Percentiles rank a stretch among this genome's conserved stretches.
These are phyloP conservation scores for Geotrichum restrictum DNA, from an alignment of 1,139 yeast species.

Conservation along the genomic window DNA sequence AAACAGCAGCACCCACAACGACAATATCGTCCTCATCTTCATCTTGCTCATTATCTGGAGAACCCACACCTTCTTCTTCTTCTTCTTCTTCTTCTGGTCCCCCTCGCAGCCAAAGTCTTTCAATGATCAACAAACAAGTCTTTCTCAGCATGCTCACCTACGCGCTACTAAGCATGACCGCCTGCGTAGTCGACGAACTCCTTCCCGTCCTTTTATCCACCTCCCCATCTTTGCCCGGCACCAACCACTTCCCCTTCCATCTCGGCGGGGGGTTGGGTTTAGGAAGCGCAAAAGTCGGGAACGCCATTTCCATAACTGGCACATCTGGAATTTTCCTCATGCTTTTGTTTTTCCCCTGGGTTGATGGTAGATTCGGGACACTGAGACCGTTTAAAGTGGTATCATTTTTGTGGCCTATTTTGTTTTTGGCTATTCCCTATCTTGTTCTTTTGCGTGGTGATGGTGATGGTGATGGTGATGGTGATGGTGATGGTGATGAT, in stretches of 20 bases:
- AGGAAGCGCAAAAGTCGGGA: slow-evolving; percentile 50
- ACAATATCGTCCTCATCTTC: no score
- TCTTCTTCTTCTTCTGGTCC: no score
- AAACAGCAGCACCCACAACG: not conserved
- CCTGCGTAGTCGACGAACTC: slow-evolving; percentile 55
- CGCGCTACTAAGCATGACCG: slow-evolving; percentile 44
- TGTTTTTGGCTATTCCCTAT: slow-evolving; percentile 51
- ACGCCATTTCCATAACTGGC: slow-evolving; percentile 54
- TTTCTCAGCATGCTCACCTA: slow-evolving; percentile 44
- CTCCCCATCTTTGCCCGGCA: slow-evolving; percentile 23
- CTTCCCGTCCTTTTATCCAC: slow-evolving; percentile 58
- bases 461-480: no score
- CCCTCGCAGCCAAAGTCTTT: no score
- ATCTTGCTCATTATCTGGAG: not conserved
- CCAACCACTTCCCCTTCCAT: slow-evolving; percentile 47
- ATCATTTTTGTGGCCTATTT: slow-evolving; percentile 45
- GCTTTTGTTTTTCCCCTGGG: slow-evolving; percentile 50
- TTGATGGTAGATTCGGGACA: slow-evolving; percentile 51
- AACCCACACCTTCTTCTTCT: no score
- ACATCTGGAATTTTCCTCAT: slow-evolving; percentile 52
- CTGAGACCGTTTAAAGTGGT: slow-evolving; percentile 46
- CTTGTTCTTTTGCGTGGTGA: slow-evolving; percentile 42
- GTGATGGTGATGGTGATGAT: not conserved
- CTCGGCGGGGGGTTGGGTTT: slow-evolving; percentile 51
- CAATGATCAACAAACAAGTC: slow-evolving; percentile 39